Evolutionary conservation across 2,329 filamentous ascomycete genomes (phyloP), one percentile per base, ranked within the genome.

Genomic region (Sporothrix phasma): DNA sequence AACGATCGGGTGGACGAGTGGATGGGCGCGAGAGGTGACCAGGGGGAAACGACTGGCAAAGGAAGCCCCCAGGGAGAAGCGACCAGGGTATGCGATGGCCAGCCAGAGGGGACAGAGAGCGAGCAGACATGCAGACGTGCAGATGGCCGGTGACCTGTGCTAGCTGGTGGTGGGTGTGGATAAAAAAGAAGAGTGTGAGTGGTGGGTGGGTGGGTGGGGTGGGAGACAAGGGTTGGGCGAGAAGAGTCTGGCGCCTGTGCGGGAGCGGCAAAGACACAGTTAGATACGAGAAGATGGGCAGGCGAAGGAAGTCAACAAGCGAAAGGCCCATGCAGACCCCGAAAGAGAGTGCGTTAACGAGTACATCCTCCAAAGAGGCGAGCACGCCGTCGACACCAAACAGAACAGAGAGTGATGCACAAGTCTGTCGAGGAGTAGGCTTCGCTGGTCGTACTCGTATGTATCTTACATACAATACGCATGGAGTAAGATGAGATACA

Each of bases 1-100:
- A 53, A 43, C 19, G 51, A 39, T 39, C 31, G 51, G n/a, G 22
- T 54, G 54, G 17, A 34, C 13, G 63, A 43, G 22, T 65, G 64
- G 61, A 64, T 54, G 61, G 43, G 62, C 61, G 65, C 24, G 64
- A 41, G 39, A 37, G 56, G 34, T 39, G 66, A 64, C 64, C 62
- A 61, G 65, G 65, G 64, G 59, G 37, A 37, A 39, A 68, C 66
- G 66, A 67, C 64, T 66, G 65, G 66, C 64, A 63, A 68, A 65
- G 64, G 66, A 68, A 67, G 66, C 49, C 65, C 62, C 62, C 63
- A 63, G 62, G 43, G 45, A 8, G 49, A 53, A 58, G 49, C 22
- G 62, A 65, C 64, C 61, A 49, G 62, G 65, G 64, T 59, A 29
- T 64, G 61, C 63, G 58, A 65, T 67, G 62, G 39, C 62, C 58